Evolutionary conservation across 2,329 filamentous ascomycete genomes (phyloP).

Genomic region (Talaromyces sp.): DNA sequence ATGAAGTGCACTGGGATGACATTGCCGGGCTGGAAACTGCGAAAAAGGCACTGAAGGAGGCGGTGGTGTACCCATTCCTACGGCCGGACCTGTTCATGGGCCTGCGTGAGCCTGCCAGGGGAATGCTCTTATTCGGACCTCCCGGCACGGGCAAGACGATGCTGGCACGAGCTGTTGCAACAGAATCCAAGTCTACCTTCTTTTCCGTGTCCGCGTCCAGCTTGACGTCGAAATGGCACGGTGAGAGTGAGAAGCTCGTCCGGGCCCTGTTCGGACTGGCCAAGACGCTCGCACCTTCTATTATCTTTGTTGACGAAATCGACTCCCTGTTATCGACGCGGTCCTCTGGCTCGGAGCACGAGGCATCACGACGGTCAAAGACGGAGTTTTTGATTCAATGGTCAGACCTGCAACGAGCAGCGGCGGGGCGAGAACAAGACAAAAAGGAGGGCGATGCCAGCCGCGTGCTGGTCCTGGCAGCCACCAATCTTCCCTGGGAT

Average conservation of each 20-base stretch:
- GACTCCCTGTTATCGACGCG: conserved; percentile 85
- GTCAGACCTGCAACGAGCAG: conserved; percentile 88
- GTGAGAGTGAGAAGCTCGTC: conserved; percentile 94
- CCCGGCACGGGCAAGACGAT: conserved; percentile 99
- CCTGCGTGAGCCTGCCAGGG: conserved; percentile 83
- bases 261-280: conserved; percentile 87
- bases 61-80: conserved; percentile 93
- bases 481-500: conserved; percentile 94
- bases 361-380: conserved; percentile 89
- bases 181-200: conserved; percentile 90
- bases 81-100: conserved; percentile 95
- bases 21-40: conserved; percentile 86
- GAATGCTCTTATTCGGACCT: conserved; percentile 93
- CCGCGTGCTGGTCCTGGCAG: conserved; percentile 85
- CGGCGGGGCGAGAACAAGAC: conserved; percentile 69
- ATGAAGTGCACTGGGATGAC: conserved; percentile 92
- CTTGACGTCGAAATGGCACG: conserved; percentile 90
- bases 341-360: conserved; percentile 74
- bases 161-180: conserved; percentile 89
- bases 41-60: conserved; percentile 88
- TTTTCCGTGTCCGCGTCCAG: conserved; percentile 96
- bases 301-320: conserved; percentile 98
- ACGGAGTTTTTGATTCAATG: conserved; percentile 98
- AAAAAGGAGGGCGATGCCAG: conserved; percentile 72
- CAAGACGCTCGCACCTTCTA: conserved; percentile 81